Evolutionary conservation across 768 basidiomycete species (phyloP), one percentile per base, ranked within the genome.

Genomic region (Favolaschia claudopus): DNA sequence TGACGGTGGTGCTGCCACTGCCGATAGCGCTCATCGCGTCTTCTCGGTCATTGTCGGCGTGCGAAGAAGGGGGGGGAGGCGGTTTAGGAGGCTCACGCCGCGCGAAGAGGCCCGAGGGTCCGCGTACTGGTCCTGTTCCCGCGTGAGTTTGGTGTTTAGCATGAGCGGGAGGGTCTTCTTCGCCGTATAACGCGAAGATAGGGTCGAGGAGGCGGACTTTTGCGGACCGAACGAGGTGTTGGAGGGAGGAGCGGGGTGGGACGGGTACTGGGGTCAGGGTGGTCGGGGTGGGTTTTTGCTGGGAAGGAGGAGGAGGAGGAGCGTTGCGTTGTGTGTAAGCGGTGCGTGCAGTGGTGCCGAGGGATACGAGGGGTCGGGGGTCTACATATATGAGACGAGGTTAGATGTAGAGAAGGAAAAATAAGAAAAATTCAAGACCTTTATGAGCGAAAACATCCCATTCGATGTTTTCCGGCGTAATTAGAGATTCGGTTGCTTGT

Each of bases 381-480:
- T 91, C 89, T 90, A 56, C 20, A 14, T 15, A 50, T 22, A 58
- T 27, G 32, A 43, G 39, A 50, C 52, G 37, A 44, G 36, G 36
- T 13, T 22, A 42, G 17, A 5, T 29, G 24, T 19, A 17, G 37
- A 45, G 9, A 5, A 33, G 28, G n/a, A n/a, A 49, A 27, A 40
- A 28, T 13, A n/a, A 15, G 38, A 36, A 33, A 38, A 47, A 28
- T 55, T 40, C 22, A 33, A 46, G 68, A 91, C 90, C 89, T 64
- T 77, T 76, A 7, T 77, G 76, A 10, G 79, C 76, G 67, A 86
- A 91, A 1, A 82, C 66, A 12, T 79, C 70, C 91, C 91, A 93
- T 62, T 91, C 77, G 42, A 92, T 76, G 29, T 78, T 77, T 55
- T 79, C 69, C 4, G 85, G 84, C 6, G 84, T 67, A 1, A 42